Percentiles rank a stretch among this genome's conserved stretches.
Conservation (phyloP, 2,329 filamentous ascomycete species). For the Xylaria hypoxylon region DNA sequence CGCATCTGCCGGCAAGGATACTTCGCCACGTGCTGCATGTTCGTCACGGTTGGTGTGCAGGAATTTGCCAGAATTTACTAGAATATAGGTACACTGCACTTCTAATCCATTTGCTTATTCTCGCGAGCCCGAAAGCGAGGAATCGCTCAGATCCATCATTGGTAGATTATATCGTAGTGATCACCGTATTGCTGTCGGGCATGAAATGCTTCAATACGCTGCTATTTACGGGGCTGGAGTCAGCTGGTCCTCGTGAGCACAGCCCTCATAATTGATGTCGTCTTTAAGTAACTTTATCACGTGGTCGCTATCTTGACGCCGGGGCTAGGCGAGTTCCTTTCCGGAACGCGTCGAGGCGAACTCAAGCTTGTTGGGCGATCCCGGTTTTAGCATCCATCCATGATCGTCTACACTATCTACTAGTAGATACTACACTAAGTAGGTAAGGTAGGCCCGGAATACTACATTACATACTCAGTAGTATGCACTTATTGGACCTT, state of each 20-base stretch:
- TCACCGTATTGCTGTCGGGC: background rate
- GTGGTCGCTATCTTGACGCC: slow-evolving; percentile 25
- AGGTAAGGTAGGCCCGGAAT: slow-evolving; percentile 2
- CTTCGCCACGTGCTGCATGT: slow-evolving; percentile 24
- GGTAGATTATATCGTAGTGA: background rate
- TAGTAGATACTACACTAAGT: too few relatives aligned
- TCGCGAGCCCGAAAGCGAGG: background rate
- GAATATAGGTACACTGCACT: background rate
- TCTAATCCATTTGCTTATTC: background rate
- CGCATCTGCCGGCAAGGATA: slow-evolving; percentile 31
- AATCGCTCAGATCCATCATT: background rate
- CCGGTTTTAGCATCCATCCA: slow-evolving; percentile 13
- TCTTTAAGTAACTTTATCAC: slow-evolving; percentile 23
- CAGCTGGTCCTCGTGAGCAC: slow-evolving; percentile 26
- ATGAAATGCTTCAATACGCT: background rate
- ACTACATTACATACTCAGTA: background rate
- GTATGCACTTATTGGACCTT: too few relatives aligned
- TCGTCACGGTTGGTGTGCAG: background rate
- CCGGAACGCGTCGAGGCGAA: slow-evolving; percentile 6
- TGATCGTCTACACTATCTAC: background rate
- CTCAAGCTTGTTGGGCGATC: slow-evolving; percentile 1
- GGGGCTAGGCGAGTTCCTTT: slow-evolving; percentile 37
- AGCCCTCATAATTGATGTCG: slow-evolving; percentile 16
- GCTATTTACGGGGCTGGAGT: slow-evolving; percentile 27
- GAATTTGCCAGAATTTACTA: slow-evolving; percentile 3